These are phyloP conservation scores for Avena sativa DNA, from an alignment of 176 grass and related monocot genomes.

Conservation along the genomic window DNA sequence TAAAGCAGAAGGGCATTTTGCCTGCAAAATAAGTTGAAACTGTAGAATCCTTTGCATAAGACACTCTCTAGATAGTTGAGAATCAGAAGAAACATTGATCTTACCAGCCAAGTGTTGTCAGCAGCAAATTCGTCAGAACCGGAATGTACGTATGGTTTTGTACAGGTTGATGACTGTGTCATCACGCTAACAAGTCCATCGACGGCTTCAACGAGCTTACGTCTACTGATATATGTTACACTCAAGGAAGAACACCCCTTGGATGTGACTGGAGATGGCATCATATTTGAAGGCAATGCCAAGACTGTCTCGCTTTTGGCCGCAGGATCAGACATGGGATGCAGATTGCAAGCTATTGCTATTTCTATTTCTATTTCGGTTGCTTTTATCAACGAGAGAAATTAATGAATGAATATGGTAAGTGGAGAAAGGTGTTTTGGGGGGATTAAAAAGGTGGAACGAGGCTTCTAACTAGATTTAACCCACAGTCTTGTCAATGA, in stretches of 20 bases:
- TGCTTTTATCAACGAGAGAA: constrained; percentile 51
- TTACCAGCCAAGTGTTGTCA: constrained; percentile 50
- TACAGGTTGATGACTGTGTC: constrained; percentile 50
- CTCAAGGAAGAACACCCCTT: constrained; percentile 47
- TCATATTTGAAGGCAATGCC: constrained; percentile 45
- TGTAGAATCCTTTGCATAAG: constrained; percentile 7
- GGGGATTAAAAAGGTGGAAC: background rate
- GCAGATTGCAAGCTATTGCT: background rate
- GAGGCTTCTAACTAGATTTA: constrained; percentile 38
- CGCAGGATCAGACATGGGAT: constrained; percentile 53
- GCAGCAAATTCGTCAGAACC: constrained; percentile 35
- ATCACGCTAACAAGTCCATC: constrained; percentile 58
- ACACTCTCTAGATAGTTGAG: background rate
- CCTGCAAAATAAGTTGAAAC: constrained; percentile 26
- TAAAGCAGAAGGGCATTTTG: constrained; percentile 59
- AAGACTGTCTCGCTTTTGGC: constrained; percentile 41
- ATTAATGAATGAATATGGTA: constrained; percentile 10
- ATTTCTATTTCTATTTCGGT: background rate
- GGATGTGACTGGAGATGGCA: constrained; percentile 43
- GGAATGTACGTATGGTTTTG: constrained; percentile 37
- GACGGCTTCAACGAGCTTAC: constrained; percentile 53
- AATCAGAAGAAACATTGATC: constrained; percentile 23
- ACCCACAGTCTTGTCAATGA: constrained; percentile 72
- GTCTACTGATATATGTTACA: constrained; percentile 31
- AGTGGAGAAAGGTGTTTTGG: constrained; percentile 3